These are phyloP conservation scores for Paramecium tetraurelia DNA, from an alignment of 73 alveolate genomes.

Conservation along the genomic window DNA sequence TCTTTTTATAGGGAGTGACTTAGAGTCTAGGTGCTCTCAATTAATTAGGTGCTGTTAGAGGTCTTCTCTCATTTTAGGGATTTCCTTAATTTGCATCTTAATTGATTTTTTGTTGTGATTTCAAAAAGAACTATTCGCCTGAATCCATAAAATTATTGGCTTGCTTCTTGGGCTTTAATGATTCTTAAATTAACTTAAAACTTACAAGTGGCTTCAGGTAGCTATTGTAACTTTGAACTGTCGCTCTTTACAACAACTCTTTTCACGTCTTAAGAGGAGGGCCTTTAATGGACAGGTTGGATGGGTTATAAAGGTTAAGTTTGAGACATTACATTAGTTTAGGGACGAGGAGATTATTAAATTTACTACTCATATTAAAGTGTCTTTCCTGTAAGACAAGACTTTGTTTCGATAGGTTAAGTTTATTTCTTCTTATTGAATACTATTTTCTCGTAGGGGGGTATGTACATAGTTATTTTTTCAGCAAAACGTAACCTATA, in stretches of 20 bases:
- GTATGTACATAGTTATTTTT: slow-evolving; percentile 12
- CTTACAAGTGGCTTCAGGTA: slow-evolving; percentile 12
- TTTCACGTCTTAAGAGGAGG: not conserved
- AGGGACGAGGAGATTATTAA: not conserved
- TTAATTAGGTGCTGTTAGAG: slow-evolving; percentile 38
- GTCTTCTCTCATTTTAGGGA: slow-evolving; percentile 16
- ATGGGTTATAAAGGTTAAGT: not conserved
- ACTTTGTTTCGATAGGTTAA: not conserved
- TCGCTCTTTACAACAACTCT: not conserved
- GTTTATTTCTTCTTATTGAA: not conserved
- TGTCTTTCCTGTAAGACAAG: not conserved
- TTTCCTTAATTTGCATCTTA: not conserved
- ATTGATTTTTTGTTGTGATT: not conserved
- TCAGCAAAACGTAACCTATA: slow-evolving; percentile 32
- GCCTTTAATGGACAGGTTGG: not conserved
- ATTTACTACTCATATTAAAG: not conserved
- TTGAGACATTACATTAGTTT: not conserved
- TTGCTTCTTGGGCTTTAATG: not conserved
- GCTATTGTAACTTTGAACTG: not conserved
- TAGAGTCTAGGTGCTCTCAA: slow-evolving; percentile 35
- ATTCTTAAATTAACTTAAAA: not conserved
- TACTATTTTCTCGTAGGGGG: slow-evolving; percentile 32
- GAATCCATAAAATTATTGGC: slow-evolving; percentile 41
- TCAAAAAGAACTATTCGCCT: not conserved
- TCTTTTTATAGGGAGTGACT: slow-evolving; percentile 34